Evolutionary conservation across 1,284 basidiomycete genomes (phyloP), one percentile per base, ranked within the genome.

Genomic region (Trichosporon sp.): DNA sequence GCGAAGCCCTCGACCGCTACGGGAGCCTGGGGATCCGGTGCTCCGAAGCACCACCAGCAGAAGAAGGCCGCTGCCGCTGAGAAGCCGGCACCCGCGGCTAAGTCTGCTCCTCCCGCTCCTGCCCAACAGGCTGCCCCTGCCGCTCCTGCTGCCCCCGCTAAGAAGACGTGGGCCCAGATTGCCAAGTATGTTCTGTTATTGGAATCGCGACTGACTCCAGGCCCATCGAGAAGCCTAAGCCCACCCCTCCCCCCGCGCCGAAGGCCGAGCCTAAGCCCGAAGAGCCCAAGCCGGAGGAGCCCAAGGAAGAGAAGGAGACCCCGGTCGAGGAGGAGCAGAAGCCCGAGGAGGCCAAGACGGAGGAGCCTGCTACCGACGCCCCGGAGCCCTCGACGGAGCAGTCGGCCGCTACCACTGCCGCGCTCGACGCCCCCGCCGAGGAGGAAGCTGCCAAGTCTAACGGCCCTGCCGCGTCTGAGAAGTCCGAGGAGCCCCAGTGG

Each of bases 191-290:
- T 75, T 18, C 18, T 29, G 3, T 31, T 13, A 11, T 25, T 13
- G 35, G 15, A 15, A 2, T 18, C 34, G 3, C 15, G 2, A 11
- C 60, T 63, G 15, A 63, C 38, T 25, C 9, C 64, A 83, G 82
- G 72, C 82, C 82, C 44, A 69, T 68, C 51, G 82, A 83, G 70
- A 82, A 82, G 74, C 81, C 81, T 67, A 83, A 83, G 76, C 82
- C 82, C 23, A 71, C 71, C 3, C 89, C 68, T 89, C 90, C 70
- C 89, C 92, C 70, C 87, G 91, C 34, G 88, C 90, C 76, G 13
- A 70, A 75, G 58, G 73, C 66, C 29, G 76, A 77, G 67, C 73
- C 78, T 25, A 71, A 75, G 66, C 67, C 74, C 29, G 77, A 79
- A 27, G 74, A 77, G 63, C 75, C 73, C 23, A 73, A 70, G 23